These are phyloP conservation scores for Candida insectorum DNA, from an alignment of 805 yeast species.

Conservation along the genomic window DNA sequence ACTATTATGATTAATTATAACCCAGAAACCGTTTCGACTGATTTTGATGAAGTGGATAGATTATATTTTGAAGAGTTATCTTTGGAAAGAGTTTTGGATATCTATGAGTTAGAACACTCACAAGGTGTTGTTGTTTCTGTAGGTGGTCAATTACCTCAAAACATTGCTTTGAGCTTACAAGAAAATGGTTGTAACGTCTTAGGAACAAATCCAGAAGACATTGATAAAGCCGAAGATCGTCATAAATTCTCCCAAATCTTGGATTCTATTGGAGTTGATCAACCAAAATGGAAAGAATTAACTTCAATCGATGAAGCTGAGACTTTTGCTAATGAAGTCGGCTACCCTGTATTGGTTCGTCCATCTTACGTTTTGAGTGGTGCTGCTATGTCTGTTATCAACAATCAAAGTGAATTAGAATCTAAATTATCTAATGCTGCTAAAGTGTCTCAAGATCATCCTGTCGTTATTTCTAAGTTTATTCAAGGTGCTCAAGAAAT, in stretches of 20 bases:
- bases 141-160: constrained; percentile 98
- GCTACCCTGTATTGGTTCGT: constrained; percentile 94
- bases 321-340: constrained; percentile 77
- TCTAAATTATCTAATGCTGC: constrained; percentile 83
- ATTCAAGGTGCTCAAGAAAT: constrained; percentile 97
- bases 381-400: constrained; percentile 97
- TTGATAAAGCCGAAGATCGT: constrained; percentile 97
- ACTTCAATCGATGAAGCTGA: constrained; percentile 84
- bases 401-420: constrained; percentile 74
- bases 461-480: constrained; percentile 95
- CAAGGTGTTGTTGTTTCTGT: constrained; percentile 92
- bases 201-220: constrained; percentile 93
- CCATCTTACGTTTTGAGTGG: constrained; percentile 97
- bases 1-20: constrained; percentile 97
- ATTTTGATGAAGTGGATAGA: constrained; percentile 96
- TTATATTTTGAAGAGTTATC: constrained; percentile 93
- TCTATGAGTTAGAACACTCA: constrained; percentile 87
- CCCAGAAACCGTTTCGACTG: constrained; percentile 99
- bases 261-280: constrained; percentile 90
- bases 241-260: constrained; percentile 94
- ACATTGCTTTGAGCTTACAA: constrained; percentile 85
- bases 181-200: constrained; percentile 79
- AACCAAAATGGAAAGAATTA: constrained; percentile 97
- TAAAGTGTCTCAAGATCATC: constrained; percentile 91
- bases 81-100: constrained; percentile 95